phyloP scores from a whole-genome alignment of 2,329 filamentous ascomycete species.

The Blumeria hordei region DNA sequence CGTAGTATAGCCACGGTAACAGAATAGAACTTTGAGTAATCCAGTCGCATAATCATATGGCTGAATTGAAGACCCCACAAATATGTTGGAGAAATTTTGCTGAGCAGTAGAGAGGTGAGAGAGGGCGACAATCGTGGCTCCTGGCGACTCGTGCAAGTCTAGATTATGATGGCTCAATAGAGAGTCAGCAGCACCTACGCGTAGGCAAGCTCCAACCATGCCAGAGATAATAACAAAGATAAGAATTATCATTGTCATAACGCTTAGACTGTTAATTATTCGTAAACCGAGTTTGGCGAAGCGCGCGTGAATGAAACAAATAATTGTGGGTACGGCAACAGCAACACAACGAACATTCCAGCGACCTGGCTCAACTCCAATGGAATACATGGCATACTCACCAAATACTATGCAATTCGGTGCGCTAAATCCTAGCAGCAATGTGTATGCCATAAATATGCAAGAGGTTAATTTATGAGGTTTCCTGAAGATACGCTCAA shows the following conservation, averaged over 20 bases:
- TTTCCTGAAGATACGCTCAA: conserved; percentile 26
- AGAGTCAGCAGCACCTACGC: conserved; percentile 11
- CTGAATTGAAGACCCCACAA: conserved; percentile 18
- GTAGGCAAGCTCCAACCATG: conserved; percentile 17
- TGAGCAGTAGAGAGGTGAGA: conserved; percentile 14
- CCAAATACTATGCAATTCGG: conserved; percentile 28
- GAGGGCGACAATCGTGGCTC: background rate
- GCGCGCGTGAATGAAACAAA: conserved; percentile 23
- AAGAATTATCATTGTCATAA: conserved; percentile 25
- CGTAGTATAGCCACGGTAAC: conserved; percentile 32
- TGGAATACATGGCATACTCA: conserved; percentile 25
- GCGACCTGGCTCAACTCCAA: conserved; percentile 17
- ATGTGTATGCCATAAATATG: conserved; percentile 26
- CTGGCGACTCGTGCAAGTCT: conserved; percentile 5
- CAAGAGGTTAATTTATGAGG: conserved; percentile 28
- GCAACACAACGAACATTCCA: conserved; percentile 27
- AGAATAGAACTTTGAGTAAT: conserved; percentile 32
- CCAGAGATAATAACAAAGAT: conserved; percentile 22
- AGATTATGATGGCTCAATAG: background rate
- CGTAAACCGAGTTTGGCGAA: conserved; percentile 23
- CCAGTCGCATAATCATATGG: conserved; percentile 28
- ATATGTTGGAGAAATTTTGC: conserved; percentile 19
- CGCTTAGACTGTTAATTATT: conserved; percentile 24
- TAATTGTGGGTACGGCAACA: conserved; percentile 21
- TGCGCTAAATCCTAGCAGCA: conserved; percentile 25